Conservation (phyloP, 2,329 filamentous ascomycete species). For the Tricladium varicosporioides region DNA sequence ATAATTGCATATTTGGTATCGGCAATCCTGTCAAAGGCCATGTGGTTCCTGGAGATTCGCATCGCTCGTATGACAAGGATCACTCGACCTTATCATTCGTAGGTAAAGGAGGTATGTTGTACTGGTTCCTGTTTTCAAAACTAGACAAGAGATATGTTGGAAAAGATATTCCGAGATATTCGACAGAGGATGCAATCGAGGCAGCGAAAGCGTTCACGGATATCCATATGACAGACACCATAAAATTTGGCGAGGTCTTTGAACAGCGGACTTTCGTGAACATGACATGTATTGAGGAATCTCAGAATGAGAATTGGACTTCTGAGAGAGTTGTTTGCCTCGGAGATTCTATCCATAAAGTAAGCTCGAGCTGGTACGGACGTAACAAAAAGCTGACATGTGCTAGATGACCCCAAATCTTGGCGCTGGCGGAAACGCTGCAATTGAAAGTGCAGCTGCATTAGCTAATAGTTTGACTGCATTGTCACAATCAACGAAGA, state of each 20-base stretch:
- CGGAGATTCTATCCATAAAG: conserved; percentile 21
- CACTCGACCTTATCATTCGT: neutral
- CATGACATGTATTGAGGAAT: conserved; percentile 15
- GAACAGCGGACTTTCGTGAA: conserved; percentile 6
- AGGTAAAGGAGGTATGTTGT: neutral
- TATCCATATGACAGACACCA: conserved; percentile 9
- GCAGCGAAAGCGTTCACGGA: conserved; percentile 10
- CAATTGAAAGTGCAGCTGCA: conserved; percentile 38
- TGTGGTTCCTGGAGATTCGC: neutral
- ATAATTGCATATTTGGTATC: conserved; percentile 1
- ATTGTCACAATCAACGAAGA: no score
- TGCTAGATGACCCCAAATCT: conserved; percentile 19
- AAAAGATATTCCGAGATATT: neutral
- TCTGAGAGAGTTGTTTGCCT: conserved; percentile 19
- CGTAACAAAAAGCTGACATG: conserved; percentile 13
- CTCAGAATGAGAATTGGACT: conserved; percentile 16
- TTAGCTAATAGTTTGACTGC: conserved; percentile 32
- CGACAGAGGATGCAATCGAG: conserved; percentile 10
- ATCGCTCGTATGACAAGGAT: neutral
- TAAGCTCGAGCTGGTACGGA: neutral
- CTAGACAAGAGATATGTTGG: conserved; percentile 1
- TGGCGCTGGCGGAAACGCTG: conserved; percentile 39
- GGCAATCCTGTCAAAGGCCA: neutral
- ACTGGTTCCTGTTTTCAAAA: conserved; percentile 3
- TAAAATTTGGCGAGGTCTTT: conserved; percentile 13